Conservation (phyloP, 83 land plant species). For the Larix sibirica region DNA sequence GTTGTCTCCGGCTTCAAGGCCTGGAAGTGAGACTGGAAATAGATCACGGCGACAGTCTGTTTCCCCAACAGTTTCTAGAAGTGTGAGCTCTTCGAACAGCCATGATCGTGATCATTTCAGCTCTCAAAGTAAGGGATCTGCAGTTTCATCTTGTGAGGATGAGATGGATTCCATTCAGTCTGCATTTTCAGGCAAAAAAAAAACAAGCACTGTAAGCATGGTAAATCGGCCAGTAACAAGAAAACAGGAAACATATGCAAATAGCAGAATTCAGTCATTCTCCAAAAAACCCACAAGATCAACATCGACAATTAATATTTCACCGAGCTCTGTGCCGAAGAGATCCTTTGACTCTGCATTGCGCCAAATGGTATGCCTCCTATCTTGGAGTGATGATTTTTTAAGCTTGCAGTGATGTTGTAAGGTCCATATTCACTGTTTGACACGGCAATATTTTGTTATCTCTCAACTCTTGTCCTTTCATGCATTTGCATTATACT, state of each 20-base stretch:
- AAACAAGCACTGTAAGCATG: conserved; percentile 25
- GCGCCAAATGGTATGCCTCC: conserved; percentile 50
- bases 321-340: conserved; percentile 57
- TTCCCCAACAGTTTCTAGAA: conserved; percentile 72
- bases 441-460: not conserved
- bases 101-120: conserved; percentile 52
- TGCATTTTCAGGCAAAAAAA: conserved; percentile 23
- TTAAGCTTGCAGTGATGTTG: not conserved
- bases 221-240: conserved; percentile 19
- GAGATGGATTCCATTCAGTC: conserved; percentile 57
- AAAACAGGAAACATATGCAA: conserved; percentile 22
- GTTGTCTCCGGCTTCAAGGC: conserved; percentile 60
- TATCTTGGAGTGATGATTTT: not conserved
- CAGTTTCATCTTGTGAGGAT: conserved; percentile 69
- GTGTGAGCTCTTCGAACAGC: conserved; percentile 53
- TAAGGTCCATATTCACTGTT: not conserved
- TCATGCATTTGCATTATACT: not conserved
- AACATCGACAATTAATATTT: conserved; percentile 17
- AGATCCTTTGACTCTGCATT: conserved; percentile 59
- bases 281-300: conserved; percentile 40
- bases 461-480: not conserved
- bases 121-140: conserved; percentile 60
- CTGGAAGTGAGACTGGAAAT: conserved; percentile 33
- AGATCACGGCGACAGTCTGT: conserved; percentile 30
- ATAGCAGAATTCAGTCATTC: conserved; percentile 31